Evolutionary conservation across 176 grass and related monocot genomes (phyloP), one percentile per base, ranked within the genome.

Genomic region (Lolium rigidum): DNA sequence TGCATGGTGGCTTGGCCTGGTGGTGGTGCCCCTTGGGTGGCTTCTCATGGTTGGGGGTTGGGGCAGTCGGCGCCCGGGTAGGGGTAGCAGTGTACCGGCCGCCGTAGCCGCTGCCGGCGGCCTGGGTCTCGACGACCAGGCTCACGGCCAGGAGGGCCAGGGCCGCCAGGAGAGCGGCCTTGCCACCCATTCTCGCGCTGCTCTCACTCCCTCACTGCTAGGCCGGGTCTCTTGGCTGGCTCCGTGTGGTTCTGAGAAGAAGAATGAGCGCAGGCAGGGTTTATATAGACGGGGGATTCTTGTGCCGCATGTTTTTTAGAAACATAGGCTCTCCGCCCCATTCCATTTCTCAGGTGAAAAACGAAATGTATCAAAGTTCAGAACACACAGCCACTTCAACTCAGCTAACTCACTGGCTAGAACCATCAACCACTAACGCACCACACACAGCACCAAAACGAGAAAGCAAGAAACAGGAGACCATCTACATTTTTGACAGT

Each of bases 81-180:
- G 93, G 85, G 0, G 12, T 70, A n/a, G n/a, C n/a, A n/a, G n/a
- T n/a, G 75, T 94, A 89, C 49, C 85, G 80, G 67, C 85, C 85
- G 49, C 81, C n/a, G 38, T 39, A 39, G 38, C 38, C 38, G 38
- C 38, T 5, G 38, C 38, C 20, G 21, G 93, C 93, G n/a, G n/a
- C n/a, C 22, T 80, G 62, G 73, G 58, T 43, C 79, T 90, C 93
- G 11, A 92, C 43, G 44, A 80, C 82, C 67, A 95, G 63, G 87
- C 84, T 90, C 49, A 86, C 66, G 86, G 90, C 86, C 85, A 95
- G 73, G 5, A 95, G 79, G 86, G 82, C 87, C 83, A 90, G n/a
- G n/a, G n/a, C n/a, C n/a, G n/a, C 67, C 65, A 94, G 35, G 74
- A 89, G 79, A 57, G 86, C 82, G 3, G 88, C 88, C n/a, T 60